A percentile compares a stretch with the other conserved stretches of the same genome.
phyloP scores from a whole-genome alignment of 345 rosid genomes.

The Triadica sebifera region DNA sequence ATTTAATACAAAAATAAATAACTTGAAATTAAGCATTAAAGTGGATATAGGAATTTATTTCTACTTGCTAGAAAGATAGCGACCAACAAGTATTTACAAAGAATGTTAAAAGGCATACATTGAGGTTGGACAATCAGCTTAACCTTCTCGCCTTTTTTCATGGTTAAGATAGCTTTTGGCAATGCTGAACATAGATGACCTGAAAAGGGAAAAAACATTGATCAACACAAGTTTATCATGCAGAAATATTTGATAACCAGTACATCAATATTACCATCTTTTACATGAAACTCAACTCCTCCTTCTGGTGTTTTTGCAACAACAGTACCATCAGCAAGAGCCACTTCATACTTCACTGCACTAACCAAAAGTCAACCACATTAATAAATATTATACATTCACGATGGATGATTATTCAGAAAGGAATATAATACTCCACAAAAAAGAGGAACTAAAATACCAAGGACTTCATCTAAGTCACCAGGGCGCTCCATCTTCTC shows the following conservation, averaged over 20 bases:
- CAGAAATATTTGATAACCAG: not conserved
- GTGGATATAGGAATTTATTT: not conserved
- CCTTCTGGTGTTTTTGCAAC: conserved; percentile 45
- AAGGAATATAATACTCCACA: not conserved
- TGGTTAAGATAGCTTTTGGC: conserved; percentile 46
- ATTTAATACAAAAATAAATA: not conserved
- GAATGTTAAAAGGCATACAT: conserved; percentile 31
- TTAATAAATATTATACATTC: not conserved
- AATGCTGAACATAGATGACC: conserved; percentile 57
- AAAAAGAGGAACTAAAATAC: conserved; percentile 26
- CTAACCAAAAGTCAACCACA: conserved; percentile 7
- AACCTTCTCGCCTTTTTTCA: conserved; percentile 54
- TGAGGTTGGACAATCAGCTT: conserved; percentile 51
- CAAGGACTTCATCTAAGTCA: conserved; percentile 65
- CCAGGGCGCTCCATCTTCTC: conserved; percentile 38
- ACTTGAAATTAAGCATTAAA: not conserved
- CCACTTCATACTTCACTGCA: conserved; percentile 54
- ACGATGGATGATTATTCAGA: conserved; percentile 8
- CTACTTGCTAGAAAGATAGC: not conserved
- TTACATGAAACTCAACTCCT: conserved; percentile 57
- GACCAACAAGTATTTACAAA: not conserved
- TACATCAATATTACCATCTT: conserved; percentile 46
- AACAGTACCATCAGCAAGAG: conserved; percentile 41
- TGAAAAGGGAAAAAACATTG: conserved; percentile 18
- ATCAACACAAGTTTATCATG: not conserved